phyloP scores from a whole-genome alignment of 208 protist species.

The Plasmodiophora brassicae region DNA sequence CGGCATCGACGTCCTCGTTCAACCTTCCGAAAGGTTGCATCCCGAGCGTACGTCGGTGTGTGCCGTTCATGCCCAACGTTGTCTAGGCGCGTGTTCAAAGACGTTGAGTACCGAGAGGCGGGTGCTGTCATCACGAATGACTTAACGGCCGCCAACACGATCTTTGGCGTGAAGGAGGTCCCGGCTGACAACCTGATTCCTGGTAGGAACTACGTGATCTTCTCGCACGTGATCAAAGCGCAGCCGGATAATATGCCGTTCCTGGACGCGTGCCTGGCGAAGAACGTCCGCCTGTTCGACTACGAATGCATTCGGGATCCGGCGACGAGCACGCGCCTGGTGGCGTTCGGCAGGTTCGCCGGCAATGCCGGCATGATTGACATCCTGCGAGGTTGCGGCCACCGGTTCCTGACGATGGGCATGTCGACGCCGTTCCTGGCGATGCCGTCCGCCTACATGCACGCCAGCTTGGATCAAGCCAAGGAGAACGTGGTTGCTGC shows the following conservation, averaged over 20 bases:
- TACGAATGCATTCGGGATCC: conserved; percentile 38
- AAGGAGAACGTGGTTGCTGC: not conserved
- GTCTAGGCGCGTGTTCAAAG: conserved; percentile 31
- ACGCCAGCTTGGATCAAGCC: not conserved
- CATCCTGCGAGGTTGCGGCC: not conserved
- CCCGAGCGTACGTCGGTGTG: too few species aligned
- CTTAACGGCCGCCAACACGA: not conserved
- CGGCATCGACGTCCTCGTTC: conserved; percentile 8
- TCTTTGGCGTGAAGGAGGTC: conserved; percentile 31
- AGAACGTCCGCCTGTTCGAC: conserved; percentile 19
- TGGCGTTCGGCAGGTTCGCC: conserved; percentile 27
- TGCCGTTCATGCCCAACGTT: too few species aligned
- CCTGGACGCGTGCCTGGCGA: conserved; percentile 7
- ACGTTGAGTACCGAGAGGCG: not conserved
- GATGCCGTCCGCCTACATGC: conserved; percentile 21
- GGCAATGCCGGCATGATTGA: conserved; percentile 35
- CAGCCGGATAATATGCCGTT: conserved; percentile 29
- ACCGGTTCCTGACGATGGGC: conserved; percentile 30
- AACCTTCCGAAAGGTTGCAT: conserved; percentile 34
- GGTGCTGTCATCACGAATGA: conserved; percentile 15
- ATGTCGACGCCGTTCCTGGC: not conserved
- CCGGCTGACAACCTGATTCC: conserved; percentile 8
- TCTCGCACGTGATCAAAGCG: conserved; percentile 34
- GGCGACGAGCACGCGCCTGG: not conserved
- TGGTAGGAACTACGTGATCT: conserved; percentile 4